Evolutionary conservation across 306 rosid species (phyloP).

Genomic region (Corylus avellana): DNA sequence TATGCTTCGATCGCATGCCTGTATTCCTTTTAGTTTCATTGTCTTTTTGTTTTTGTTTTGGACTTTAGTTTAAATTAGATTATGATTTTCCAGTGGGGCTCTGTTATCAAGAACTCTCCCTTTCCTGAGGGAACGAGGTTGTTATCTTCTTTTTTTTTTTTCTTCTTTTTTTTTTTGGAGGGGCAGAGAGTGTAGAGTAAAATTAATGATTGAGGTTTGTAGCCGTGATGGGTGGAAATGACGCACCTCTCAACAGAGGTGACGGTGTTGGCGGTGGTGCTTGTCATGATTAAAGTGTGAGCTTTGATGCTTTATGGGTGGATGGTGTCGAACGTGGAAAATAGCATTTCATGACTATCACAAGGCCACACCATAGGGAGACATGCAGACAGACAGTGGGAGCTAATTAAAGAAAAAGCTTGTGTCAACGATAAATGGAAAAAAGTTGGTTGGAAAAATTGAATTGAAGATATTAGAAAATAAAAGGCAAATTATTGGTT

Average conservation of each 20-base stretch:
- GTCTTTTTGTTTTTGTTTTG: conserved; percentile 19
- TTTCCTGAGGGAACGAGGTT: conserved; percentile 36
- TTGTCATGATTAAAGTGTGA: conserved; percentile 75
- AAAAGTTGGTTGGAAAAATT: background rate
- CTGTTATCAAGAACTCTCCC: conserved; percentile 34
- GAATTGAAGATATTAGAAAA: background rate
- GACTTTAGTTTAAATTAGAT: conserved; percentile 48
- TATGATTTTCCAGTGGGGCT: conserved; percentile 36
- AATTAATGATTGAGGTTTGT: conserved; percentile 29
- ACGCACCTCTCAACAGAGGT: conserved; percentile 24
- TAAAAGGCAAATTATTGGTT: background rate
- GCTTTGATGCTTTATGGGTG: conserved; percentile 52
- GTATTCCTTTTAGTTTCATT: conserved; percentile 23
- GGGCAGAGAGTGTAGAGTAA: background rate
- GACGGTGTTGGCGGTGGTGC: conserved; percentile 42
- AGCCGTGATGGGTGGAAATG: conserved; percentile 41
- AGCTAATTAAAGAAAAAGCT: conserved; percentile 10
- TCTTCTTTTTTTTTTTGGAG: background rate
- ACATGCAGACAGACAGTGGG: background rate
- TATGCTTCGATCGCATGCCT: conserved; percentile 12
- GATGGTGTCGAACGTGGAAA: conserved; percentile 21
- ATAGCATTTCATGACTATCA: conserved; percentile 40
- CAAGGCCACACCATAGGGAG: conserved; percentile 53
- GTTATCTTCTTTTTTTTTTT: background rate
- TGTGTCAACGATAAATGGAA: background rate